Conservation (phyloP, 139 green algal species). For the Tetraselmis striata region DNA sequence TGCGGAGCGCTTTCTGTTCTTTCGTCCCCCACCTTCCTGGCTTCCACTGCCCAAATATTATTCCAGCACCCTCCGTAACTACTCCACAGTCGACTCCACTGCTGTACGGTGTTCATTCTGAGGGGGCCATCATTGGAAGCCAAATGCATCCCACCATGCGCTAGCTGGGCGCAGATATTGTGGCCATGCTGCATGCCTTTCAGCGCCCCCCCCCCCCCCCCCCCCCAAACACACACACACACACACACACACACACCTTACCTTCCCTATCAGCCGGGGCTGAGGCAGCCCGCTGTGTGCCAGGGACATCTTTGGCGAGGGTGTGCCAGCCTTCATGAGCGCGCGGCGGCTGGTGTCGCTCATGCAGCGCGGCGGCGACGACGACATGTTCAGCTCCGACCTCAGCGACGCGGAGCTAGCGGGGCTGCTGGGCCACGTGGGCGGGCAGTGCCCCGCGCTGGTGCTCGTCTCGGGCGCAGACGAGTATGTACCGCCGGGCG, state of each 20-base stretch:
- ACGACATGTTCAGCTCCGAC: constrained; percentile 57
- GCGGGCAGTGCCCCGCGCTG: constrained; percentile 30
- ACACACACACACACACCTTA: not conserved
- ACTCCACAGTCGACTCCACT: no score
- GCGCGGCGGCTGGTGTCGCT: constrained; percentile 37
- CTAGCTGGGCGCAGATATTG: no score
- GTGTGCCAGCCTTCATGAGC: constrained; percentile 15
- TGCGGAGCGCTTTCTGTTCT: no score
- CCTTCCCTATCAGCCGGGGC: not conserved
- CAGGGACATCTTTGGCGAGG: not conserved
- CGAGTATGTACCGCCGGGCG: constrained; percentile 32
- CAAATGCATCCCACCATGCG: no score
- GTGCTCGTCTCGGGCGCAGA: constrained; percentile 42
- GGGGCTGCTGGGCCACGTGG: constrained; percentile 16
- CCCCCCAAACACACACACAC: not conserved
- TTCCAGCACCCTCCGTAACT: no score
- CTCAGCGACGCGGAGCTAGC: constrained; percentile 29
- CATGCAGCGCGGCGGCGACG: constrained; percentile 34
- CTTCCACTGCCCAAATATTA: no score
- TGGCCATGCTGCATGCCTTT: no score
- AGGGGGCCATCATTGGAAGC: no score
- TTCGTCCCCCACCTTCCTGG: no score
- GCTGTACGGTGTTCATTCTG: no score
- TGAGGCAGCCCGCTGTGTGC: no score
- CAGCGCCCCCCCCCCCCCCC: no score